Conservation (phyloP, 2,329 filamentous ascomycete species). For the Metarhizium rileyi region DNA sequence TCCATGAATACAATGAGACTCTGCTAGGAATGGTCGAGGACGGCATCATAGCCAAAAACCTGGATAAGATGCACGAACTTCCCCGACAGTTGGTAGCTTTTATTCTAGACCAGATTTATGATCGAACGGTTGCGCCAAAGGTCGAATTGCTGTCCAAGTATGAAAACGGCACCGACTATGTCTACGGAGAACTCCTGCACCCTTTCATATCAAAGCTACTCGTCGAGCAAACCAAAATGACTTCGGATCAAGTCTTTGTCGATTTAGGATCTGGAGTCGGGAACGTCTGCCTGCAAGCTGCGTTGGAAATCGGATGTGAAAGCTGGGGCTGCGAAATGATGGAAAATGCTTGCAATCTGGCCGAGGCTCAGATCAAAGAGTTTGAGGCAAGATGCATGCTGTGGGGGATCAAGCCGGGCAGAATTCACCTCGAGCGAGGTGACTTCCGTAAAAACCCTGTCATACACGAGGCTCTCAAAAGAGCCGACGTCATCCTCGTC, state of each 20-base stretch:
- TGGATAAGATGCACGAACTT: constrained; percentile 59
- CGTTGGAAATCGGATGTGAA: constrained; percentile 85
- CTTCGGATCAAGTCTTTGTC: constrained; percentile 78
- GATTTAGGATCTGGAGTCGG: constrained; percentile 94
- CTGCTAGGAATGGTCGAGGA: constrained; percentile 56
- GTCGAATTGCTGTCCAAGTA: constrained; percentile 79
- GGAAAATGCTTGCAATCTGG: constrained; percentile 77
- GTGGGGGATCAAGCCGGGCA: constrained; percentile 77
- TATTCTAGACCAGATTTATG: constrained; percentile 81
- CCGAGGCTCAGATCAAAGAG: constrained; percentile 69
- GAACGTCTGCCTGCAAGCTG: constrained; percentile 90
- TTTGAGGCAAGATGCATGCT: constrained; percentile 77
- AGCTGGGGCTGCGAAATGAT: constrained; percentile 97
- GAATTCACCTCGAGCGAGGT: constrained; percentile 69
- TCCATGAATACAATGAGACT: constrained; percentile 68
- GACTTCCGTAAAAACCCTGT: constrained; percentile 69
- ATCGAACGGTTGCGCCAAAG: constrained; percentile 82
- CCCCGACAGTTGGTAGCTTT: constrained; percentile 65
- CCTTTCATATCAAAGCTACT: constrained; percentile 79
- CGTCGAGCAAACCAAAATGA: constrained; percentile 63
- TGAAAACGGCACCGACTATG: constrained; percentile 82
- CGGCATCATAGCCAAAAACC: constrained; percentile 61
- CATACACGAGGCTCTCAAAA: constrained; percentile 64
- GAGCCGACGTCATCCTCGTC: constrained; percentile 90
- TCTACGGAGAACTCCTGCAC: constrained; percentile 87